Evolutionary conservation across 2,329 filamentous ascomycete species (phyloP).

Genomic region (Colletotrichum lini): DNA sequence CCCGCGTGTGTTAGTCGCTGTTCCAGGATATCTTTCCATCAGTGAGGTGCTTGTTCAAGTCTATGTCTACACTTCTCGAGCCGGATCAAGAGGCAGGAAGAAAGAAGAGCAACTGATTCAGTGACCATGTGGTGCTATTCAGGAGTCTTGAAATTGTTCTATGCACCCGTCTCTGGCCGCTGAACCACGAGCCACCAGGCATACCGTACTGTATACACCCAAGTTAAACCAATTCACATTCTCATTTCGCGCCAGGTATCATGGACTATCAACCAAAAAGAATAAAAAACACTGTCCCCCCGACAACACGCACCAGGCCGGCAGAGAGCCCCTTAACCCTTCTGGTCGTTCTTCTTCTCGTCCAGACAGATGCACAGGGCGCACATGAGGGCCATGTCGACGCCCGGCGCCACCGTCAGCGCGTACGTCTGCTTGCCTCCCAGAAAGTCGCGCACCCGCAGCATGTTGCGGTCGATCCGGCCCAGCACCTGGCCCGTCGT

Average conservation of each 20-base stretch:
- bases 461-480: slow-evolving; percentile 70
- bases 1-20: slow-evolving; percentile 1
- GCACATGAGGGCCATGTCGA: slow-evolving; percentile 76
- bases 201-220: background rate
- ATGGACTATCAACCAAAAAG: background rate
- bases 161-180: no score
- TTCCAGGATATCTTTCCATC: background rate
- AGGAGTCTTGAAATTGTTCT: no score
- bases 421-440: slow-evolving; percentile 76
- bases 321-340: background rate
- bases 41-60: background rate
- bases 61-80: background rate
- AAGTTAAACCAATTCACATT: background rate
- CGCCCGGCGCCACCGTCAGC: slow-evolving; percentile 73
- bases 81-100: slow-evolving; percentile 5
- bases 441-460: slow-evolving; percentile 71
- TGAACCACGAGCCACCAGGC: no score
- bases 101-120: no score
- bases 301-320: no score
- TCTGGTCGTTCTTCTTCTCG: slow-evolving; percentile 67
- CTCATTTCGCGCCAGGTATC: background rate
- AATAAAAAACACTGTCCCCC: no score
- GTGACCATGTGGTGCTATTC: background rate
- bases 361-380: slow-evolving; percentile 79
- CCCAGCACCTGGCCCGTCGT: slow-evolving; percentile 67